Evolutionary conservation across 441 rosid genomes (phyloP).

Genomic region (Pelargonium citronellum): DNA sequence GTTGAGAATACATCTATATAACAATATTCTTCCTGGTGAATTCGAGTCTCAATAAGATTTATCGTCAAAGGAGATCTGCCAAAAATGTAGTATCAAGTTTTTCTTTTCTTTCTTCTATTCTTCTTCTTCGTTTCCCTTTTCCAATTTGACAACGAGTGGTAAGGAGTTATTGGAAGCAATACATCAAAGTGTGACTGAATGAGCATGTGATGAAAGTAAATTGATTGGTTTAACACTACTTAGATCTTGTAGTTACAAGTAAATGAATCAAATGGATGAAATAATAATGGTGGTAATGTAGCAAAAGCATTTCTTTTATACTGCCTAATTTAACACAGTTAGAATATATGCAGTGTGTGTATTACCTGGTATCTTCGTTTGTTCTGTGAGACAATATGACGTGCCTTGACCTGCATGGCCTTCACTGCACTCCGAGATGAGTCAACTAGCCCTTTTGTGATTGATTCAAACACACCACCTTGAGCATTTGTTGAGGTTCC

Average conservation of each 20-base stretch:
- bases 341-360: neutral
- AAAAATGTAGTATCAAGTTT: neutral
- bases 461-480: slow-evolving; percentile 47
- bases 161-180: neutral
- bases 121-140: neutral
- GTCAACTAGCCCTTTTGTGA: slow-evolving; percentile 71
- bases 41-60: neutral
- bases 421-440: slow-evolving; percentile 65
- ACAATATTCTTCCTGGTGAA: neutral
- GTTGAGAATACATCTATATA: neutral
- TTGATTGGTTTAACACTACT: neutral
- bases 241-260: neutral
- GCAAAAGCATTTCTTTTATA: neutral
- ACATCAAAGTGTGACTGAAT: neutral
- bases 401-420: slow-evolving; percentile 80
- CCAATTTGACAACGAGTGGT: neutral
- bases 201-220: neutral
- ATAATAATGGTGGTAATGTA: neutral
- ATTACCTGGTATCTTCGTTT: slow-evolving; percentile 75
- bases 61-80: neutral
- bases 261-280: neutral
- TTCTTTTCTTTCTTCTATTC: neutral
- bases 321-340: neutral
- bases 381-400: slow-evolving; percentile 75
- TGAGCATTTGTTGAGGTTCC: slow-evolving; percentile 29